Base-by-base conservation (phyloP, 1,284 basidiomycete genomes). In the Ustilago lituana region DNA sequence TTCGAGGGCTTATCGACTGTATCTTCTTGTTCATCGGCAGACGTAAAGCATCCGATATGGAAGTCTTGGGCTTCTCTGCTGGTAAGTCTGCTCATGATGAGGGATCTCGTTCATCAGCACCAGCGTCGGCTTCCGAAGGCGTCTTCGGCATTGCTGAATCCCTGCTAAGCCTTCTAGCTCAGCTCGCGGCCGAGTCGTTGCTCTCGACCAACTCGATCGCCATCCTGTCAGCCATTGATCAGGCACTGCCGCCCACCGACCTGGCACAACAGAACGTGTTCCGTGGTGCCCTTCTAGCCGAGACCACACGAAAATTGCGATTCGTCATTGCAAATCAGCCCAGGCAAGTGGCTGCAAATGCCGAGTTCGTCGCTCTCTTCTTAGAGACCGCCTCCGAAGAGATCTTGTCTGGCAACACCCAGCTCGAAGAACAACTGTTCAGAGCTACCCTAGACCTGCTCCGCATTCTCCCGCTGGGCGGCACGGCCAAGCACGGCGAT, bases 1-100 rank as follows among this genome's bases (percentile, higher is more conserved):
- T 80, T 20, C 65, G 77, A 8, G 47, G 52, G 8, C 24, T 80
- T 24, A 44, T 79, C 26, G 73, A 75, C 19, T 74, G 75, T 35
- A 50, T 78, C 19, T 65, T 60, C 17, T 46, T 61, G 2, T 52
- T 57, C 33, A 33, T 73, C 22, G 38, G 36, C 22, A 15, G 20
- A 22, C 20, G 6, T 19, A n/a, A n/a, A 12, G 2, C 19, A 8
- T 17, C 17, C 4, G 29, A 17, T 14, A n/a, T 31, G 12, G 11
- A 29, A 22, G n/a, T n/a, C n/a, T n/a, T n/a, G n/a, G n/a, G n/a
- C n/a, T 11, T 15, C 26, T 14, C 36, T 14, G 10, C 14, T 2
- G 40, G 37, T 19, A 22, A 19, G 22, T 12, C 7, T 3, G 26
- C 39, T 1, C n/a, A 10, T 8, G 19, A 44, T n/a, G n/a, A n/a